phyloP scores from a whole-genome alignment of 345 rosid genomes.

The Corchorus olitorius region DNA sequence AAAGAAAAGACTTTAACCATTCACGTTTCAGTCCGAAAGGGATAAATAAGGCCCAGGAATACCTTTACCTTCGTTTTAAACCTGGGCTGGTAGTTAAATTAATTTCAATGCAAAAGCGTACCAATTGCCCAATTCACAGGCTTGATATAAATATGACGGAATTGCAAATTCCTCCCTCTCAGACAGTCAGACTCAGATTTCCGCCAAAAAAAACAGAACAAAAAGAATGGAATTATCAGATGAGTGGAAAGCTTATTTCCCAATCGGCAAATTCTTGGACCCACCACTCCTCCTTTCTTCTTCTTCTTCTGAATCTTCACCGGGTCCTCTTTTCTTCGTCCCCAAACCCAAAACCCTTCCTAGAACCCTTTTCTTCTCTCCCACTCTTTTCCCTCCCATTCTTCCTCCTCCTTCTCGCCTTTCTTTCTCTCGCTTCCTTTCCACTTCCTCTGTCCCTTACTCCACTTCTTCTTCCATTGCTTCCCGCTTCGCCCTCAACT shows the following conservation, averaged over 20 bases:
- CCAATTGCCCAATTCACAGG: no score
- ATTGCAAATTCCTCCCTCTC: not conserved
- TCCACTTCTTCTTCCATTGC: slow-evolving; percentile 40
- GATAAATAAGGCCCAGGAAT: no score
- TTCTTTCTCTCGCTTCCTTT: slow-evolving; percentile 52
- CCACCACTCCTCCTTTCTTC: slow-evolving; percentile 17
- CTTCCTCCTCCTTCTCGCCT: slow-evolving; percentile 48
- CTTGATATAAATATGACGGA: not conserved
- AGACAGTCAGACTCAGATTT: not conserved
- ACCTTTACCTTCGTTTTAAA: no score
- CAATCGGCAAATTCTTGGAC: slow-evolving; percentile 4
- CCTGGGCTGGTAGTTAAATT: no score
- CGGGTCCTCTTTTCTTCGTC: slow-evolving; percentile 35
- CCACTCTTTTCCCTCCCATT: slow-evolving; percentile 40
- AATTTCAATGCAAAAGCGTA: no score
- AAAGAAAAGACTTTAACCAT: no score
- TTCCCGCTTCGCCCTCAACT: slow-evolving; percentile 27
- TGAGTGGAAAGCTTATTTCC: slow-evolving; percentile 15
- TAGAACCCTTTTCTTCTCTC: slow-evolving; percentile 45
- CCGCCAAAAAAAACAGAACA: not conserved
- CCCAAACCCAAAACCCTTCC: slow-evolving; percentile 40
- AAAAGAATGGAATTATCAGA: slow-evolving; percentile 14
- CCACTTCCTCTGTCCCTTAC: slow-evolving; percentile 38
- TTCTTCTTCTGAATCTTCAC: slow-evolving; percentile 15
- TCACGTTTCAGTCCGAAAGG: no score